Percentiles rank a stretch among this genome's conserved stretches.
These are phyloP conservation scores for Mortierella sp. DNA, from an alignment of 371 early-diverging fungal genomes.

Conservation along the genomic window DNA sequence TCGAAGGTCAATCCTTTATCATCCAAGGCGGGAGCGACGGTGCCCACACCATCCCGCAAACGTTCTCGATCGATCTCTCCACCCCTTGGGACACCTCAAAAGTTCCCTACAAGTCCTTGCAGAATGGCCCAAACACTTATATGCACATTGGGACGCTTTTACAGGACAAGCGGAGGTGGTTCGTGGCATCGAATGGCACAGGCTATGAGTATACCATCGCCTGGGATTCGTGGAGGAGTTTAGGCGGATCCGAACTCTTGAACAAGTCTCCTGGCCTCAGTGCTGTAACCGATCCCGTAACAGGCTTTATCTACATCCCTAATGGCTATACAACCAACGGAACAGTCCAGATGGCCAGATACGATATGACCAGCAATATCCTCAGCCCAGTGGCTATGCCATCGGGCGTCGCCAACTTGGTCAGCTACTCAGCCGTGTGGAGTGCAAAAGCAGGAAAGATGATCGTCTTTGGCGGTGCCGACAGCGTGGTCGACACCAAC, in stretches of 20 bases:
- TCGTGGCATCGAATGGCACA: slow-evolving; percentile 7
- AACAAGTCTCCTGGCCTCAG: not conserved
- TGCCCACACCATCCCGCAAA: slow-evolving; percentile 8
- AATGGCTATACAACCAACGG: slow-evolving; percentile 9
- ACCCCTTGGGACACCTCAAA: slow-evolving; percentile 24
- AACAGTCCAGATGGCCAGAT: slow-evolving; percentile 14
- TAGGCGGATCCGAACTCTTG: not conserved
- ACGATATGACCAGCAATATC: slow-evolving; percentile 6
- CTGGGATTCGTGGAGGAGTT: slow-evolving; percentile 1
- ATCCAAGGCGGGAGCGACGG: slow-evolving; percentile 19
- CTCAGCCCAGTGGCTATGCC: slow-evolving; percentile 4
- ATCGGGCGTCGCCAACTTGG: slow-evolving; percentile 1
- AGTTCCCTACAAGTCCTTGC: slow-evolving; percentile 2
- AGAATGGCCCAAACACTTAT: slow-evolving; percentile 22
- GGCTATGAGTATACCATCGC: slow-evolving; percentile 10
- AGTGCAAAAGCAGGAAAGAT: slow-evolving; percentile 10
- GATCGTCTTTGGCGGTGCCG: slow-evolving; percentile 26
- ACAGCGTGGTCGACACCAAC: slow-evolving; percentile 4
- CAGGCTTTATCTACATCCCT: slow-evolving; percentile 25
- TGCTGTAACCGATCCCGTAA: slow-evolving; percentile 15
- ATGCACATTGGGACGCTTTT: slow-evolving; percentile 11
- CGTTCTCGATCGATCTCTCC: slow-evolving; percentile 36
- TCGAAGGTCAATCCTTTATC: slow-evolving; percentile 11
- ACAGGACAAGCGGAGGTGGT: slow-evolving; percentile 3
- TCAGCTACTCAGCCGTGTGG: slow-evolving; percentile 25